Evolutionary conservation across 306 rosid species (phyloP).

Genomic region (Sindora glabra): DNA sequence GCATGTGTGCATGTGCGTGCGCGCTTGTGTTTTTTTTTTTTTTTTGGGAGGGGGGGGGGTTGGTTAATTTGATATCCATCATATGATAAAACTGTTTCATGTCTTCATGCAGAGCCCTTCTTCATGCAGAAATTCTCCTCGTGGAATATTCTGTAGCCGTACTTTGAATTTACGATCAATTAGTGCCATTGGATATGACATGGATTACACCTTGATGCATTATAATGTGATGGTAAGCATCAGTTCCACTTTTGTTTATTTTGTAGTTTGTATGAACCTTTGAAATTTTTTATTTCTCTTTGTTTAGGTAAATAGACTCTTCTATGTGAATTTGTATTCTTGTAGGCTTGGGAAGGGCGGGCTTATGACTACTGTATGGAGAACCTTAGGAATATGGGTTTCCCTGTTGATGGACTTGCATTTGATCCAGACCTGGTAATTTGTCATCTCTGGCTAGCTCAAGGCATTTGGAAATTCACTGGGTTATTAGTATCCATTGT

Average conservation of each 20-base stretch:
- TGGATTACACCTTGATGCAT: slow-evolving; percentile 96
- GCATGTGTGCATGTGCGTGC: no score
- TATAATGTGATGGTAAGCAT: slow-evolving; percentile 77
- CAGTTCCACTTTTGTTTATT: not conserved
- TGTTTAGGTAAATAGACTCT: slow-evolving; percentile 6
- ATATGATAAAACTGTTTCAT: slow-evolving; percentile 8
- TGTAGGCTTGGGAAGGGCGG: slow-evolving; percentile 97
- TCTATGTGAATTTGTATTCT: slow-evolving; percentile 8
- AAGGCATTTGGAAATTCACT: slow-evolving; percentile 13
- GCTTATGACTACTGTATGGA: slow-evolving; percentile 98
- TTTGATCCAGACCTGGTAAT: slow-evolving; percentile 91
- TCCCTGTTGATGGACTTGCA: slow-evolving; percentile 83
- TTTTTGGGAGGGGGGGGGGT: not conserved
- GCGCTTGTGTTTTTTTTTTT: no score
- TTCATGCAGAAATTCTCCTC: slow-evolving; percentile 69
- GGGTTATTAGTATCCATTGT: not conserved
- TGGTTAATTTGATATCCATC: slow-evolving; percentile 1
- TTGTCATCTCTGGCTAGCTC: slow-evolving; percentile 18
- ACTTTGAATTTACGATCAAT: slow-evolving; percentile 93
- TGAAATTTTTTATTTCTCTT: slow-evolving; percentile 8
- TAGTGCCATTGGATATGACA: slow-evolving; percentile 96
- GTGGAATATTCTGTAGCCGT: slow-evolving; percentile 89
- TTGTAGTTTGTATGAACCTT: slow-evolving; percentile 2
- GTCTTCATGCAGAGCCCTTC: slow-evolving; percentile 62
- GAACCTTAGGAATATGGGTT: slow-evolving; percentile 79